A percentile compares a stretch with the other conserved stretches of the same genome.
Conservation (phyloP, 2,329 filamentous ascomycete species). For the Sordariomycetes sp. region DNA sequence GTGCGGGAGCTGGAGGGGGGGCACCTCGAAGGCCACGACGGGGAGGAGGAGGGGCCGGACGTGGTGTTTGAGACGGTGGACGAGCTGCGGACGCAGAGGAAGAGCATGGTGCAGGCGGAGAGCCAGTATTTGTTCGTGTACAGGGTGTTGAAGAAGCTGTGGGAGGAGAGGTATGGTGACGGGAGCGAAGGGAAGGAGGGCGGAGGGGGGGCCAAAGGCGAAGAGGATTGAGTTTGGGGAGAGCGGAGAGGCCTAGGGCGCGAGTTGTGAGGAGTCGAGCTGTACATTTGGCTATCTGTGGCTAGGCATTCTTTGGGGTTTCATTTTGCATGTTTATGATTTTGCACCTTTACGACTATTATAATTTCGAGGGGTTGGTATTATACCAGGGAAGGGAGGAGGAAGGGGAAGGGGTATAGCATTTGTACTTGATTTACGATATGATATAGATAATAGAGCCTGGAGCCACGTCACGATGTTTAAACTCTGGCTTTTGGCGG, state of each 20-base stretch:
- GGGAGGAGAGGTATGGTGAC: slow-evolving; percentile 52
- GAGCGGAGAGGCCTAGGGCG: background rate
- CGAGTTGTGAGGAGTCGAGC: too few relatives aligned
- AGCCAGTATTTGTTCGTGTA: slow-evolving; percentile 82
- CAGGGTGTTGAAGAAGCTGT: slow-evolving; percentile 66
- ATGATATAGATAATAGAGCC: background rate
- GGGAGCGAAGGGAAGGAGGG: slow-evolving; percentile 7
- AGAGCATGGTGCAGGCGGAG: slow-evolving; percentile 91
- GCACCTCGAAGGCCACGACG: slow-evolving; percentile 41
- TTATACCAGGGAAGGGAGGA: background rate
- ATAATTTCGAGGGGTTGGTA: background rate
- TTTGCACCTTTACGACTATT: background rate
- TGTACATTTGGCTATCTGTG: background rate
- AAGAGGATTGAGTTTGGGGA: slow-evolving; percentile 40
- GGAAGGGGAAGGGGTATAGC: background rate
- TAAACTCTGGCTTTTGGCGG: background rate
- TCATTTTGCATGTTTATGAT: background rate
- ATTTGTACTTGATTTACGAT: background rate
- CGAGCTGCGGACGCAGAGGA: slow-evolving; percentile 70
- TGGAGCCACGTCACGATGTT: background rate
- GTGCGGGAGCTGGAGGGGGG: slow-evolving; percentile 72
- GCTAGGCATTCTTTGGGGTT: background rate
- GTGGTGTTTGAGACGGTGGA: slow-evolving; percentile 73
- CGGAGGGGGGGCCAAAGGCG: slow-evolving; percentile 31
- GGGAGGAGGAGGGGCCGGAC: slow-evolving; percentile 26